Conservation (phyloP, 208 protist species). For the Novymonas esmeraldas region DNA sequence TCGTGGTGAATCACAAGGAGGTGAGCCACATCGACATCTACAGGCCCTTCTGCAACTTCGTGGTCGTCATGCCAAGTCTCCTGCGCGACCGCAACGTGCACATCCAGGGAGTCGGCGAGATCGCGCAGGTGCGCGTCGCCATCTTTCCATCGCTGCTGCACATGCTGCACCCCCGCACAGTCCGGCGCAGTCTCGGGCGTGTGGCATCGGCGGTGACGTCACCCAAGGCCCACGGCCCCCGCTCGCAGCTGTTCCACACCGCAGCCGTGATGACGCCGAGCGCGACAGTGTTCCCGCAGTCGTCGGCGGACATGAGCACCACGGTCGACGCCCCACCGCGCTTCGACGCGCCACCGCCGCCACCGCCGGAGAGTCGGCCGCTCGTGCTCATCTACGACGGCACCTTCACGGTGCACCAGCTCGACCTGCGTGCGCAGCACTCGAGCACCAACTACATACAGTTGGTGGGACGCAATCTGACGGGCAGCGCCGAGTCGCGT, state of each 20-base stretch:
- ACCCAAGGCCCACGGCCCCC: not conserved
- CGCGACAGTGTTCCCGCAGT: not conserved
- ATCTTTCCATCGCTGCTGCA: constrained; percentile 54
- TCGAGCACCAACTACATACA: constrained; percentile 72
- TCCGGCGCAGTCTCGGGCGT: not conserved
- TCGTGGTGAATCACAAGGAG: constrained; percentile 39
- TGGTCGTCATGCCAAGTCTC: constrained; percentile 46
- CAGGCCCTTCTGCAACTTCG: constrained; percentile 57
- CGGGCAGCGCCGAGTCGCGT: constrained; percentile 62
- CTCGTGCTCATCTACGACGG: constrained; percentile 57
- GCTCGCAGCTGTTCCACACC: not conserved
- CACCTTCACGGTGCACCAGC: constrained; percentile 67
- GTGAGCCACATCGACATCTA: constrained; percentile 46
- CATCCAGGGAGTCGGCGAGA: constrained; percentile 67
- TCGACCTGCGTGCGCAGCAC: constrained; percentile 67
- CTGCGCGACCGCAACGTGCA: constrained; percentile 37
- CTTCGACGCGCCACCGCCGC: not conserved
- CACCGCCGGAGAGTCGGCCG: not conserved
- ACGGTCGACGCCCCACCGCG: not conserved
- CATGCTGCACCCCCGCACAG: constrained; percentile 26
- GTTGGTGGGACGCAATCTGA: constrained; percentile 57
- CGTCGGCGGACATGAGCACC: not conserved
- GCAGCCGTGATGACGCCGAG: not conserved
- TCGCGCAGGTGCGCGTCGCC: constrained; percentile 34
- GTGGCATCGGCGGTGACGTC: not conserved